Evolutionary conservation across 2,329 filamentous ascomycete species (phyloP), one percentile per base, ranked within the genome.

Genomic region (Fusarium guadeloupense): DNA sequence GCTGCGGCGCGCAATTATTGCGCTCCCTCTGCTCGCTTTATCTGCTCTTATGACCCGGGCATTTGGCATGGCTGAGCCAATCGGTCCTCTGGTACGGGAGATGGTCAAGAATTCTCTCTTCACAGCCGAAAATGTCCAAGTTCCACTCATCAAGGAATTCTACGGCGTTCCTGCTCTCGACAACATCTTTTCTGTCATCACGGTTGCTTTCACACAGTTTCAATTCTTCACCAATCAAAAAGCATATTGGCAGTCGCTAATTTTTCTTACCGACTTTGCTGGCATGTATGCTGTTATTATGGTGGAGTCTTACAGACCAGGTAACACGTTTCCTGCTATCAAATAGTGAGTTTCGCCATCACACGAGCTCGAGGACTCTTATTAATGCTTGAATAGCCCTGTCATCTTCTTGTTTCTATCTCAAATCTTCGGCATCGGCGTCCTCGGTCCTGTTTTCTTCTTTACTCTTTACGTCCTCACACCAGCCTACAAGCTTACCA

Each of bases 241-340:
- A 9, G 59, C 64, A 0, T 74, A 72, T 16, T 73, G 70, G 67
- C 70, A 73, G 14, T 59, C 63, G 4, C 28, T 73, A 6, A 54
- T 71, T 10, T 72, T 74, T 14, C 38, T 74, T 7, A 64, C 64
- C 1, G 72, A 74, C 4, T 70, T 60, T 43, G 67, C 58, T 21
- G 63, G 67, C 8, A 43, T 74, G 48, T 72, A 69, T 38, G 64
- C 66, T 23, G 60, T 74, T 13, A 17, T 71, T 5, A 26, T 70
- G 42, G 33, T 71, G 0, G 72, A 74, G 51, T 60, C 60, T 6
- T 62, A 59, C 20, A 52, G 71, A 4, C 48, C 25, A 1, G 54
- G 44, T 0, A 67, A 72, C 16, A 45, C 16, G 0, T 52, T 54
- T 16, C 58, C 54, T 3, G 10, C 69, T 0, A 57, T 71, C 10